These are phyloP conservation scores for Rhizophora apiculata DNA, from an alignment of 345 rosid species.

Conservation along the genomic window DNA sequence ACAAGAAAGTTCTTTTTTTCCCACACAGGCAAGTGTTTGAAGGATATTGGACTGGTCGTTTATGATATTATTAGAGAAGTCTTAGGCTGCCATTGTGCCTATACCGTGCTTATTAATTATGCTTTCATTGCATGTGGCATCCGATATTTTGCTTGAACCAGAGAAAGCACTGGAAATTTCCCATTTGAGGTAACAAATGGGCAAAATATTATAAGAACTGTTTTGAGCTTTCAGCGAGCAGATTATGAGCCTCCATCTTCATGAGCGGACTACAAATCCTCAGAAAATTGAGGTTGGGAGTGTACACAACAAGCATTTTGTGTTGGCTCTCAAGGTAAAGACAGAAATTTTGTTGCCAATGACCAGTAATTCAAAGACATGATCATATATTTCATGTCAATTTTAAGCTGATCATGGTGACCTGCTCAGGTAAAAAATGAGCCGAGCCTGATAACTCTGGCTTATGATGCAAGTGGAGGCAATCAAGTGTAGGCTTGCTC, in stretches of 20 bases:
- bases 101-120: background rate
- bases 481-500: no score
- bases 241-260: slow-evolving; percentile 97
- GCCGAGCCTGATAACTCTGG: no score
- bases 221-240: slow-evolving; percentile 53
- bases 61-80: background rate
- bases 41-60: background rate
- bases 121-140: background rate
- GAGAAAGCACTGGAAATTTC: slow-evolving; percentile 1
- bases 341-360: slow-evolving; percentile 6
- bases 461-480: no score
- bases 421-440: no score
- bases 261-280: slow-evolving; percentile 17
- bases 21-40: background rate
- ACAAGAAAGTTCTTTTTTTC: background rate
- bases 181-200: background rate
- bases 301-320: no score
- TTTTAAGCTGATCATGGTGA: no score
- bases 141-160: background rate
- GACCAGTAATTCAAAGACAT: slow-evolving; percentile 5
- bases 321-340: no score
- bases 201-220: background rate
- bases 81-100: background rate
- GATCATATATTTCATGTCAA: background rate
- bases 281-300: no score